These are phyloP conservation scores for Bertia moriformis DNA, from an alignment of 2,329 filamentous ascomycete species.

Conservation along the genomic window DNA sequence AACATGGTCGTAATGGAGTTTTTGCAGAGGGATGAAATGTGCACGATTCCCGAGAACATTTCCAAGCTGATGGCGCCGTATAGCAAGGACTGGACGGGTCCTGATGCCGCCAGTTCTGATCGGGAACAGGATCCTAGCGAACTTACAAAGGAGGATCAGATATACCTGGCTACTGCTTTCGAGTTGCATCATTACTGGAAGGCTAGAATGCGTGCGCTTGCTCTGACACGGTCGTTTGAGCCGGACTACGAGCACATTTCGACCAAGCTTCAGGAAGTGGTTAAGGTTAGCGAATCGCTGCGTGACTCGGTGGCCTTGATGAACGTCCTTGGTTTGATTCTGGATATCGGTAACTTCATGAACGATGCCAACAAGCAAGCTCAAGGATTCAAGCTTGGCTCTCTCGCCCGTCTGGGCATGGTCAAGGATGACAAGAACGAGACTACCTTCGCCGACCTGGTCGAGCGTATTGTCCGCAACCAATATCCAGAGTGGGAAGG, in stretches of 20 bases:
- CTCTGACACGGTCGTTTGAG: conserved; percentile 72
- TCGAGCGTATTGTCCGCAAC: conserved; percentile 89
- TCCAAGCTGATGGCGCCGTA: conserved; percentile 88
- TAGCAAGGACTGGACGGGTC: conserved; percentile 88
- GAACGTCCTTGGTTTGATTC: conserved; percentile 87
- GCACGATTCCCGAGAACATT: conserved; percentile 80
- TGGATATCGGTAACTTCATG: conserved; percentile 99
- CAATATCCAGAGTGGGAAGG: conserved; percentile 93
- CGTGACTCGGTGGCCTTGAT: conserved; percentile 85
- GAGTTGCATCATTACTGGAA: conserved; percentile 98
- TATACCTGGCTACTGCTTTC: conserved; percentile 83
- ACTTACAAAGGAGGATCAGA: conserved; percentile 85
- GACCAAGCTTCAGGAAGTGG: conserved; percentile 71
- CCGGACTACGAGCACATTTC: conserved; percentile 83
- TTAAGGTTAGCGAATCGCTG: conserved; percentile 73
- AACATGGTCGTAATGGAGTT: conserved; percentile 94
- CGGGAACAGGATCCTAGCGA: conserved; percentile 78
- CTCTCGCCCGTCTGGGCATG: conserved; percentile 83
- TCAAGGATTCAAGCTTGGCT: conserved; percentile 92
- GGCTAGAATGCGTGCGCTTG: conserved; percentile 81
- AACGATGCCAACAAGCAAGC: conserved; percentile 98
- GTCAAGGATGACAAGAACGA: conserved; percentile 99
- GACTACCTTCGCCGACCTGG: conserved; percentile 84
- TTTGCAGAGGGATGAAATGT: conserved; percentile 79
- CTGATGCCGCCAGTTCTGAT: conserved; percentile 61